Base-by-base conservation (phyloP, 108 stramenopile species). In the Epipyxis sp. region DNA sequence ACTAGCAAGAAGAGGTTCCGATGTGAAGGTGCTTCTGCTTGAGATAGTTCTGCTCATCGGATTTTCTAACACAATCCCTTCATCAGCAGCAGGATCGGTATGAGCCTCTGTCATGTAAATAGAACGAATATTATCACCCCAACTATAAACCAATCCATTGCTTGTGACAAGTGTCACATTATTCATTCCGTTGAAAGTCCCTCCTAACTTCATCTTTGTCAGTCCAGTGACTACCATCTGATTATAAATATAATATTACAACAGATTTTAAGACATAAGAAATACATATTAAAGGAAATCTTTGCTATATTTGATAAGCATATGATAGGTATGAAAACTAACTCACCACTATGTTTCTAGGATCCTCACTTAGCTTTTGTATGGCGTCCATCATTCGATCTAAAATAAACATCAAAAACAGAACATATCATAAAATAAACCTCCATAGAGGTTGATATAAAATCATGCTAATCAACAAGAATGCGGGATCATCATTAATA, bases 361-460 rank as follows among this genome's bases (percentile, higher is more conserved):
- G 46, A 74, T 74, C 71, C 34, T 27, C 71, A 42, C 71, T 74
- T 30, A 74, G 34, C 6, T 10, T 3, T 10, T 10, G 27, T 42
- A 74, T 13, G 40, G 71, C 34, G 0, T 0, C 40, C 77, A 62
- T 61, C 30, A 95, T 90, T 40, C 88, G 92, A 59, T 91, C 89
- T n/a, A 93, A 93, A 95, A 69, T 95, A 91, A 41, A 95, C 94
- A 1, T 93, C 94, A 72, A 94, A 88, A 81, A 94, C 92, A 16
- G 0, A 69, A 54, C n/a, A 34, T 20, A 27, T 69, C 69, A 44
- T 69, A 30, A 76, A 76, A 76, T 25, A 61, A 59, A 25, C 32
- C 37, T 10, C 58, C 35, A 20, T 61, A 61, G 1, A 76, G 59
- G 27, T 59, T 37, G 0, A 61, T 76, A 3, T 39, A 40, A 0